Evolutionary conservation across 352 stramenopile genomes (phyloP), one percentile per base, ranked within the genome.

Genomic region (Phytophthora citrophthora): DNA sequence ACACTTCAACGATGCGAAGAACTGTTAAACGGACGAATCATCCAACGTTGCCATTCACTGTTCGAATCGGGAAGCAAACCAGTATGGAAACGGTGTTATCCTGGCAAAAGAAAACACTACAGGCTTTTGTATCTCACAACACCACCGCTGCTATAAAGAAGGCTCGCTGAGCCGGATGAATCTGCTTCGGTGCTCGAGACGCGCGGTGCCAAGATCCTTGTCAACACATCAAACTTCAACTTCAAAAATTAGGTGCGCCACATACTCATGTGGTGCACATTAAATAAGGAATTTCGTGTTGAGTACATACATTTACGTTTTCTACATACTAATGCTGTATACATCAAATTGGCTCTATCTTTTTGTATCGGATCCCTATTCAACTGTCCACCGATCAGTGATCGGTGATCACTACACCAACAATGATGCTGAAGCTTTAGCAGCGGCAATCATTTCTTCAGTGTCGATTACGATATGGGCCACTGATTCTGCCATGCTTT

Each of bases 201-300:
- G 26, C 43, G 29, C 54, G 36, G 26, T 11, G 87, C 86, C 12
- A 77, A 71, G 86, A 69, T 93, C 79, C 57, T 32, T 82, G 64
- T 55, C 49, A 36, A 16, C 16, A 16, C 48, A 45, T 27, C 47
- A 44, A 48, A 52, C 49, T 73, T 63, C 55, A 64, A 64, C 36
- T 7, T 9, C 27, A 41, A 20, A 60, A 27, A 10, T 88, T 72
- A 61, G 86, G 76, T 2, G 49, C 29, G 38, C 23, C 49, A 56
- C 34, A 47, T 24, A 20, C 10, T 11, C 6, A 32, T 32, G 29
- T 32, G 29, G 8, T 32, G 8, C 2, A 32, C 29, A 32, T 32
- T 11, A 9, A 32, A 11, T 12, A 32, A 11, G 8, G 29, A 20
- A 20, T 20, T 2, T 48, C 18, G 32, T 48, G 41, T 48, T 7